Base-by-base conservation (phyloP, 192 early-diverging fungal species). In the Backusella liffmaniae region DNA sequence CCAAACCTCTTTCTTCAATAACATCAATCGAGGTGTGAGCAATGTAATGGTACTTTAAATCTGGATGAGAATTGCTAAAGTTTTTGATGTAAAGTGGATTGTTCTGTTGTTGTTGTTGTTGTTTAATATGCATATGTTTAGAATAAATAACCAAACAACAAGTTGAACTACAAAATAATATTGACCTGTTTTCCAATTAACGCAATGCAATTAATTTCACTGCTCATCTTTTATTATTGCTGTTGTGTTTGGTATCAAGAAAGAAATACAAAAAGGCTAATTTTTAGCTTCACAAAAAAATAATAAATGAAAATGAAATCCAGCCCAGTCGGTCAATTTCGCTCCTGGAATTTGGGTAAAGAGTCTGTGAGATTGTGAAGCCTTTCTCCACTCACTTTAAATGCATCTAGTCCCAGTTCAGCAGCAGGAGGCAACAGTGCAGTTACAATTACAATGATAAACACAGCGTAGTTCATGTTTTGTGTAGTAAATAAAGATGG, bases 1-100 rank as follows among this genome's bases (percentile, higher is more conserved):
- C 13, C 44, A 23, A 56, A 91, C 93, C 89, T 86, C 92, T 80
- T 83, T 95, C 94, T 72, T 96, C 96, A 77, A 98, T 93, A 5
- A 96, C 87, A 83, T 98, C 96, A 78, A 90, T 91, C 0, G 95
- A 92, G 1, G 95, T 96, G 75, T 96, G 94, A n/a, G 92, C 94
- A 79, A 96, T 80, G 76, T 95, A 96, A 84, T 96, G 94, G 82
- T 92, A 96, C 76, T 96, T 94, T 26, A 96, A 88, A 76, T 95
- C 92, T 6, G 90, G 88, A 72, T 94, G 90, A 62, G 87, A 79
- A 18, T 83, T 79, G 78, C 89, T 92, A 81, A 93, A 94, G 77
- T 89, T 94, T 73, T 91, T 90, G 77, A 97, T 88, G 77, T 90
- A 95, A 29, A 98, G 78, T 4, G 96, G 96, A 81, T 94, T 95